A percentile compares a stretch with the other conserved stretches of the same genome.
These are phyloP conservation scores for Pseudofabraea citricarpa DNA, from an alignment of 2,329 filamentous ascomycete species.

Conservation along the genomic window DNA sequence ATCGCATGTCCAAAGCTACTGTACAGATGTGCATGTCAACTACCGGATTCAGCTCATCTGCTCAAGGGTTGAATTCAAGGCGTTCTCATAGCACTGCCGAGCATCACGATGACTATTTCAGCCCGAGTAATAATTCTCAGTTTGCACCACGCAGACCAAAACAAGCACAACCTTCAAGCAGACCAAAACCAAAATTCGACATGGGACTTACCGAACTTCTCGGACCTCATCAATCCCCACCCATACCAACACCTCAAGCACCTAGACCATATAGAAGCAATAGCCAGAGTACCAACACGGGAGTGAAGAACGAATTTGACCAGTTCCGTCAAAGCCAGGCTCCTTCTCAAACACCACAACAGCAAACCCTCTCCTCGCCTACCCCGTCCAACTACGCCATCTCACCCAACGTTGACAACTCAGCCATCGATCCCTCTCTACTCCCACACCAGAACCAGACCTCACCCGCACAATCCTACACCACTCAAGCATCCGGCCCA, in stretches of 20 bases:
- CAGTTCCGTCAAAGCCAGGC: slow-evolving; percentile 2
- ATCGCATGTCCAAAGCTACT: slow-evolving; percentile 90
- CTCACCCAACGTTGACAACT: slow-evolving; percentile 21
- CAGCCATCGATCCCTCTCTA: slow-evolving; percentile 23
- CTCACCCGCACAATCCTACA: slow-evolving; percentile 10
- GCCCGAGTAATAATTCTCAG: slow-evolving; percentile 8
- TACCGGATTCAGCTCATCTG: slow-evolving; percentile 34
- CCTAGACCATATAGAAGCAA: background rate
- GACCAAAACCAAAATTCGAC: slow-evolving; percentile 26
- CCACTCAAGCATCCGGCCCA: background rate
- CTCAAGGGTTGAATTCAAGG: slow-evolving; percentile 18
- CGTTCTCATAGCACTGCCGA: slow-evolving; percentile 4
- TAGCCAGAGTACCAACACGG: slow-evolving; percentile 1
- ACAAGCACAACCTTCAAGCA: slow-evolving; percentile 7
- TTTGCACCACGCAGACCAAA: slow-evolving; percentile 9
- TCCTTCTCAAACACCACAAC: slow-evolving; percentile 1
- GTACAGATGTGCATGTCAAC: slow-evolving; percentile 91
- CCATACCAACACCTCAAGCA: slow-evolving; percentile 1
- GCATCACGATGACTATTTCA: slow-evolving; percentile 14
- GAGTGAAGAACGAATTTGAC: slow-evolving; percentile 16
- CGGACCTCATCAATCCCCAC: slow-evolving; percentile 2
- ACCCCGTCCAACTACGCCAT: slow-evolving; percentile 17
- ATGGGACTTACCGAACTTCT: slow-evolving; percentile 28
- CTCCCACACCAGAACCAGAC: slow-evolving; percentile 10
- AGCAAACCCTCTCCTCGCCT: slow-evolving; percentile 8